These are phyloP conservation scores for Dactylellina cionopaga DNA, from an alignment of 2,329 filamentous ascomycete genomes.

Conservation along the genomic window DNA sequence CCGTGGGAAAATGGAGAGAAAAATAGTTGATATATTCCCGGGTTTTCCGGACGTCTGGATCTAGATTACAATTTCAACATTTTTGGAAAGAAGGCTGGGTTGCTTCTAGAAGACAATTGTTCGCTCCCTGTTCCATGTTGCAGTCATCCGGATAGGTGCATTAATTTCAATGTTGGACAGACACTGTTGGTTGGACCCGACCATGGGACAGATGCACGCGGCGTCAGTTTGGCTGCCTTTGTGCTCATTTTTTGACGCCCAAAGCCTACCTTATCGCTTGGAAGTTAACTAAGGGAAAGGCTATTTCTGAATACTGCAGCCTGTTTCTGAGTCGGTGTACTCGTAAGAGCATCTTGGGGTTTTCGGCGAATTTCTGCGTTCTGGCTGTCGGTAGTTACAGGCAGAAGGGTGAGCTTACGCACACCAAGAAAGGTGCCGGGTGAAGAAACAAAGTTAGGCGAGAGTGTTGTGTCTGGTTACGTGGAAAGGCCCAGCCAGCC, in stretches of 20 bases:
- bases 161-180: constrained; percentile 12
- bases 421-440: constrained; percentile 2
- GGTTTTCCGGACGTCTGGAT: no score
- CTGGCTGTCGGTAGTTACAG: constrained; percentile 11
- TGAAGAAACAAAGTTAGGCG: constrained; percentile 16
- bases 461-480: constrained; percentile 31
- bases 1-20: no score
- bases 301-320: constrained; percentile 21
- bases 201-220: neutral
- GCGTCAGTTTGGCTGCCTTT: neutral
- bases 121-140: constrained; percentile 10
- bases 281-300: no score
- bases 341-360: no score
- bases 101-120: constrained; percentile 25
- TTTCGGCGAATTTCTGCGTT: constrained; percentile 14
- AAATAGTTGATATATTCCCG: no score
- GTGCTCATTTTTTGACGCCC: neutral
- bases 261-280: constrained; percentile 4
- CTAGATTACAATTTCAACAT: no score
- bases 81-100: constrained; percentile 4
- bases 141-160: constrained; percentile 31
- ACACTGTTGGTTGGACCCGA: neutral
- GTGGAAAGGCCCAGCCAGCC: constrained; percentile 9
- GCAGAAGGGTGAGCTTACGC: constrained; percentile 49
- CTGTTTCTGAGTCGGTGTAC: constrained; percentile 26